Evolutionary conservation across 2,329 filamentous ascomycete species (phyloP).

Genomic region (Chrysosphaeria jannelii): DNA sequence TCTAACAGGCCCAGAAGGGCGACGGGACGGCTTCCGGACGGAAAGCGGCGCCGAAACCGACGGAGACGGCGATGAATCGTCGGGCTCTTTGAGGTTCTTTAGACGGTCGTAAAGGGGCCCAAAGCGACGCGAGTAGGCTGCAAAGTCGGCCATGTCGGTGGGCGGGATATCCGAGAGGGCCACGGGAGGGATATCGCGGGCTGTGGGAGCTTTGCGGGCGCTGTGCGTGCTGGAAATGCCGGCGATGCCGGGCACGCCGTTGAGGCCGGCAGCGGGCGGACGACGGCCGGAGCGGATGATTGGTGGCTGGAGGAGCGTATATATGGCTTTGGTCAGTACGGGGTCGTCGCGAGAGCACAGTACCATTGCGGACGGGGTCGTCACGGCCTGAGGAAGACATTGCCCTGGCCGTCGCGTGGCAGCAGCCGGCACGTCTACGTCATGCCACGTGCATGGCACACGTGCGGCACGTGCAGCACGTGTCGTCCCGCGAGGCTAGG

Average conservation of each 20-base stretch:
- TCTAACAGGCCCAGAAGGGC: no score
- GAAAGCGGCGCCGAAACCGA: slow-evolving; percentile 5
- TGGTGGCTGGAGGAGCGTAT: slow-evolving; percentile 68
- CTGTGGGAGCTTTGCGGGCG: slow-evolving; percentile 53
- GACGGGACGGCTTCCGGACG: slow-evolving; percentile 19
- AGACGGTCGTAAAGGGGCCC: slow-evolving; percentile 72
- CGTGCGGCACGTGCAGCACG: no score
- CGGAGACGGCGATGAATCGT: slow-evolving; percentile 25
- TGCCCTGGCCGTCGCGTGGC: no score
- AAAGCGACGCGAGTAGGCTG: slow-evolving; percentile 58
- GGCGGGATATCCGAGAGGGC: slow-evolving; percentile 66
- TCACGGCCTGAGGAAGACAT: no score
- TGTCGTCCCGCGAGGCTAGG: no score
- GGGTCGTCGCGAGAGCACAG: no score
- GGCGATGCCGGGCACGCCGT: no score
- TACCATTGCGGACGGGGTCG: no score
- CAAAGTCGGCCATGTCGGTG: slow-evolving; percentile 53
- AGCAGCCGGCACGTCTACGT: no score
- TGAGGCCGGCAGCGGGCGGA: slow-evolving; percentile 46
- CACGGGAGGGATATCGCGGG: slow-evolving; percentile 77
- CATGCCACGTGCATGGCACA: no score
- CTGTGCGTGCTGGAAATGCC: no score
- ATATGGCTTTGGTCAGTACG: no score
- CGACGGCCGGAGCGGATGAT: slow-evolving; percentile 69
- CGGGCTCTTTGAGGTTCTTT: slow-evolving; percentile 49